Conservation (phyloP, 2,329 filamentous ascomycete species). For the Nakataea oryzae region DNA sequence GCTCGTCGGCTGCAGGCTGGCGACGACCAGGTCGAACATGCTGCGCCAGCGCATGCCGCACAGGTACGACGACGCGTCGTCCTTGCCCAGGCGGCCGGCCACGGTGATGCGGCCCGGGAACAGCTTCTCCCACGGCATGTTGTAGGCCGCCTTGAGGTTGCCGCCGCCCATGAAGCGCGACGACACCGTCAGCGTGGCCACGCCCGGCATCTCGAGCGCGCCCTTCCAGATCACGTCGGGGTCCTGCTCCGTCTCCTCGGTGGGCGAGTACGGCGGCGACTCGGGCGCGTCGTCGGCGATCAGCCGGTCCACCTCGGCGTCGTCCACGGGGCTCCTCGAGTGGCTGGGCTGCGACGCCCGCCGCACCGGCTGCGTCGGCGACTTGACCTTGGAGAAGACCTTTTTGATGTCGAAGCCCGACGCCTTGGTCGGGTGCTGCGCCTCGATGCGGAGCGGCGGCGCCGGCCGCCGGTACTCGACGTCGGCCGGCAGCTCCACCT, state of each 20-base stretch:
- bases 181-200: slow-evolving; percentile 65
- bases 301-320: slow-evolving; percentile 83
- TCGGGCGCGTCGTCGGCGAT: slow-evolving; percentile 65
- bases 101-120: slow-evolving; percentile 62
- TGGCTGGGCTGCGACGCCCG: slow-evolving; percentile 33
- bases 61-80: slow-evolving; percentile 82
- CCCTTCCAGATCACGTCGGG: slow-evolving; percentile 72
- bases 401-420: slow-evolving; percentile 71
- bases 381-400: slow-evolving; percentile 75
- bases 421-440: slow-evolving; percentile 42
- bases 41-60: slow-evolving; percentile 75
- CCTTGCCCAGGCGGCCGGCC: slow-evolving; percentile 69
- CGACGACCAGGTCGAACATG: slow-evolving; percentile 74
- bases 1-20: slow-evolving; percentile 58
- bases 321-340: slow-evolving; percentile 53
- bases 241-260: slow-evolving; percentile 51
- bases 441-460: slow-evolving; percentile 29
- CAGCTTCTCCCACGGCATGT: slow-evolving; percentile 57
- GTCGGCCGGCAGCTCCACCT: slow-evolving; percentile 15
- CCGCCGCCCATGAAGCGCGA: slow-evolving; percentile 79
- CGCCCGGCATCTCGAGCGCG: slow-evolving; percentile 62
- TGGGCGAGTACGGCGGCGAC: slow-evolving; percentile 75
- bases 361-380: slow-evolving; percentile 43
- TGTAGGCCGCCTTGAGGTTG: slow-evolving; percentile 53
- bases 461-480: slow-evolving; percentile 8